Percentiles rank a stretch among this genome's conserved stretches.
Conservation (phyloP, 1,284 basidiomycete genomes). For the Irpex sp. region DNA sequence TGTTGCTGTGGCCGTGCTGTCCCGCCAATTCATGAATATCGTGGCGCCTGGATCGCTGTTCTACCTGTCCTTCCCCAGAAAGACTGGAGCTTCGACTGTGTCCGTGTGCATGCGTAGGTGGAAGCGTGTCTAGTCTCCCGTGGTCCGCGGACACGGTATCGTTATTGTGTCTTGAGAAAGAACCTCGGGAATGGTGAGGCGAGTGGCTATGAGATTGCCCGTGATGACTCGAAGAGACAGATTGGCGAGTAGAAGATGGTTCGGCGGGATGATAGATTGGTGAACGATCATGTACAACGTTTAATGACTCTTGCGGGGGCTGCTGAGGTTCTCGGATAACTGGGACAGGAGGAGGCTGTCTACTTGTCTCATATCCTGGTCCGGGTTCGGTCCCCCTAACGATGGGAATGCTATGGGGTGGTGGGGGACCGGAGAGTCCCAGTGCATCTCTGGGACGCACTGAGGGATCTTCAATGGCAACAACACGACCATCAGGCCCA, state of each 20-base stretch:
- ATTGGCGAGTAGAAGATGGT: neutral
- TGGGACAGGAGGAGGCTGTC: conserved; percentile 40
- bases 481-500: conserved; percentile 43
- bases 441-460: conserved; percentile 29
- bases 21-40: conserved; percentile 18
- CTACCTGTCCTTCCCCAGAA: conserved; percentile 18
- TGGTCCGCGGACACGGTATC: conserved; percentile 8
- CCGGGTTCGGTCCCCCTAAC: conserved; percentile 31
- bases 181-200: conserved; percentile 6
- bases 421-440: conserved; percentile 28
- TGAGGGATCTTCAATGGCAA: conserved; percentile 42
- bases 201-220: neutral
- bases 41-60: conserved; percentile 20
- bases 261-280: conserved; percentile 3
- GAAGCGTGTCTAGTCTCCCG: conserved; percentile 22
- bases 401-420: conserved; percentile 35
- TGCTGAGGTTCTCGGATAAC: conserved; percentile 23
- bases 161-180: conserved; percentile 6
- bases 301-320: neutral
- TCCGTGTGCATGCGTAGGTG: conserved; percentile 18
- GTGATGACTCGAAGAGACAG: neutral
- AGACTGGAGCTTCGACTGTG: conserved; percentile 25
- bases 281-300: neutral
- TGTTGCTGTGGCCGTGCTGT: conserved; percentile 17
- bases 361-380: conserved; percentile 36